Evolutionary conservation across 345 rosid genomes (phyloP).

Genomic region (Populus nigra): DNA sequence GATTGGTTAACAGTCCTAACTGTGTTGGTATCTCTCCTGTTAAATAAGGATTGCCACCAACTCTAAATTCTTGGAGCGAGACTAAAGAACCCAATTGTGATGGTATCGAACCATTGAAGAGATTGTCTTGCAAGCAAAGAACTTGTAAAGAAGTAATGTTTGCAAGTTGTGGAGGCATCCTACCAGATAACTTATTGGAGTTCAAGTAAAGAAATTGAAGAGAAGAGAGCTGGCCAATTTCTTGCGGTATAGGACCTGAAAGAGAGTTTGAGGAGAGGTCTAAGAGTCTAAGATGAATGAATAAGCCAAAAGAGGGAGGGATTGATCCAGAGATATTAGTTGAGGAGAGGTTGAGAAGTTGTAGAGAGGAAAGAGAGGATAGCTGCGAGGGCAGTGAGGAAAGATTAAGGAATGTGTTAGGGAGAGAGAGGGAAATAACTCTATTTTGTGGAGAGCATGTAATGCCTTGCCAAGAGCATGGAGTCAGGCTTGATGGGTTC

Average conservation of each 20-base stretch:
- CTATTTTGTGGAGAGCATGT: conserved; percentile 78
- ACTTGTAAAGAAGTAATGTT: conserved; percentile 66
- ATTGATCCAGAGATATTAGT: conserved; percentile 80
- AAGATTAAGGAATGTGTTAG: conserved; percentile 78
- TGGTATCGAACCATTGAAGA: conserved; percentile 78
- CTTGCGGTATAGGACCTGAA: conserved; percentile 62
- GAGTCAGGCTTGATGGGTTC: conserved; percentile 69
- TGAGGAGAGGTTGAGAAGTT: conserved; percentile 88
- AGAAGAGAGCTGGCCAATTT: conserved; percentile 67
- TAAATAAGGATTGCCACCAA: conserved; percentile 84
- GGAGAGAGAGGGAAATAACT: conserved; percentile 79
- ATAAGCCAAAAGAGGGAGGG: conserved; percentile 73
- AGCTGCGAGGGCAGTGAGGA: conserved; percentile 66
- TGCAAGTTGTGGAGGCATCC: conserved; percentile 64
- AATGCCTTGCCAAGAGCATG: conserved; percentile 91
- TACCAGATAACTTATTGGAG: conserved; percentile 70
- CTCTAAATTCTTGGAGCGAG: conserved; percentile 73
- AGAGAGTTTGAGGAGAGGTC: conserved; percentile 96
- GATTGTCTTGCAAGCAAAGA: conserved; percentile 82
- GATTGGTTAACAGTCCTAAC: conserved; percentile 66
- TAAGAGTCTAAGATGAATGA: conserved; percentile 62
- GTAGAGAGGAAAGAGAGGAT: conserved; percentile 77
- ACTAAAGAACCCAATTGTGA: conserved; percentile 69
- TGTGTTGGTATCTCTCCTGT: conserved; percentile 76
- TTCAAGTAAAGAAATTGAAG: conserved; percentile 83